These are phyloP conservation scores for Colletotrichum spinosum DNA, from an alignment of 2,329 filamentous ascomycete genomes.

Conservation along the genomic window DNA sequence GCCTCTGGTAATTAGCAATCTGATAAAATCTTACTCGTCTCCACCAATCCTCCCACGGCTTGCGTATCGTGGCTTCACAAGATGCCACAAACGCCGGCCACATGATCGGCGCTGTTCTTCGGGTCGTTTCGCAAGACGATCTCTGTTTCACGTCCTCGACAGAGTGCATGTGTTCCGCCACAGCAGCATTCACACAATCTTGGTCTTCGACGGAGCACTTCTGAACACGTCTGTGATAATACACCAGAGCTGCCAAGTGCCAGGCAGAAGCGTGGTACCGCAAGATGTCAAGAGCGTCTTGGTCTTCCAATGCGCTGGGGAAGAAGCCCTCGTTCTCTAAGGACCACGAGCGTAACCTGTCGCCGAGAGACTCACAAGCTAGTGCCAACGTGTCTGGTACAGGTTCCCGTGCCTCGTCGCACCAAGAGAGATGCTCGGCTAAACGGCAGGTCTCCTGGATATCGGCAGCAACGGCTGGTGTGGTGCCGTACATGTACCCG, in stretches of 20 bases:
- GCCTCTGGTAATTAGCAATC: slow-evolving; percentile 11
- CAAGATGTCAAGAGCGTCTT: slow-evolving; percentile 1
- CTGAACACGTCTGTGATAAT: slow-evolving; percentile 18
- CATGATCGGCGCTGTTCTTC: slow-evolving; percentile 18
- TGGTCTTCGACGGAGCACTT: slow-evolving; percentile 9
- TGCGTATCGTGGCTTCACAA: slow-evolving; percentile 6
- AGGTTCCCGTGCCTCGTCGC: slow-evolving; percentile 1
- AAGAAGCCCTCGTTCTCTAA: background rate
- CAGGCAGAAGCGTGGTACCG: slow-evolving; percentile 15
- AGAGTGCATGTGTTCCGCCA: slow-evolving; percentile 17
- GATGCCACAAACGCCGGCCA: slow-evolving; percentile 22
- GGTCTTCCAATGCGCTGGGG: background rate
- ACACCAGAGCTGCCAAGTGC: slow-evolving; percentile 1
- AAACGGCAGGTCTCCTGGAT: slow-evolving; percentile 10
- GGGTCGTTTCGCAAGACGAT: background rate
- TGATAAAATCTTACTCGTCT: slow-evolving; percentile 4
- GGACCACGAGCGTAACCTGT: slow-evolving; percentile 3
- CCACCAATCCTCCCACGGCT: slow-evolving; percentile 15
- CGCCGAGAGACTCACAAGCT: slow-evolving; percentile 7
- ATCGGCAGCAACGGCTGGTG: background rate
- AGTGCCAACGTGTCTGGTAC: slow-evolving; percentile 11
- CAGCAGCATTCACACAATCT: background rate
- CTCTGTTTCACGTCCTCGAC: slow-evolving; percentile 21
- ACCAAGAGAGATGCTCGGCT: slow-evolving; percentile 13
- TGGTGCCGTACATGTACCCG: slow-evolving; percentile 22